A percentile compares a stretch with the other conserved stretches of the same genome.
Conservation (phyloP, 345 rosid genomes). For the sweet orange (Citrus sinensis) region DNA sequence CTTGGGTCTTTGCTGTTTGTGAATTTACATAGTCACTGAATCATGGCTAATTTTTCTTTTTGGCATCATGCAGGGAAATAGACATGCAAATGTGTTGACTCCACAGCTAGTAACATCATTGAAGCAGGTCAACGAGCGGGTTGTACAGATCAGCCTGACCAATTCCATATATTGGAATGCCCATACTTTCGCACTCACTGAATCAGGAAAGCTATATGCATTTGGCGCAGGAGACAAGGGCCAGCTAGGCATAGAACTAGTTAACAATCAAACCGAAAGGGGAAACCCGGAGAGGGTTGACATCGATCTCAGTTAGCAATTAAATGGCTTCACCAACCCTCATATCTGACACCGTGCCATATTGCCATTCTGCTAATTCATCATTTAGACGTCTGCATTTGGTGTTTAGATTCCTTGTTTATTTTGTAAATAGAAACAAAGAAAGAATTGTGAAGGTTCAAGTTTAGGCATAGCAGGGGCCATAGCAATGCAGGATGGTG, state of each 20-base stretch:
- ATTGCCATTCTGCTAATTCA: background rate
- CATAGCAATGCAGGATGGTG: slow-evolving; percentile 17
- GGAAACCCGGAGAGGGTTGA: slow-evolving; percentile 69
- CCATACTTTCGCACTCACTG: slow-evolving; percentile 86
- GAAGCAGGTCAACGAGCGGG: slow-evolving; percentile 66
- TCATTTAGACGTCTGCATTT: slow-evolving; percentile 22
- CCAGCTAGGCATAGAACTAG: slow-evolving; percentile 78
- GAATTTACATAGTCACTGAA: background rate
- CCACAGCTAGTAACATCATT: slow-evolving; percentile 69
- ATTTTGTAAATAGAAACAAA: slow-evolving; percentile 51
- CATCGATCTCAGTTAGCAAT: slow-evolving; percentile 59
- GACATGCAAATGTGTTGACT: slow-evolving; percentile 60
- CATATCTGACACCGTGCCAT: slow-evolving; percentile 7
- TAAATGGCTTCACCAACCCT: background rate
- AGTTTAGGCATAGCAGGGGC: slow-evolving; percentile 33
- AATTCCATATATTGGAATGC: slow-evolving; percentile 78
- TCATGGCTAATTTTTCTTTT: background rate
- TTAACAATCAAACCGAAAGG: slow-evolving; percentile 65
- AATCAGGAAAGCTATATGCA: slow-evolving; percentile 78
- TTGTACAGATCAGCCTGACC: slow-evolving; percentile 88
- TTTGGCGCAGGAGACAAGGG: slow-evolving; percentile 96
- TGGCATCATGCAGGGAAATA: slow-evolving; percentile 44
- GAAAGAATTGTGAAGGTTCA: slow-evolving; percentile 39
- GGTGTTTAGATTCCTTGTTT: slow-evolving; percentile 36
- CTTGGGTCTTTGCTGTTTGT: background rate